These are phyloP conservation scores for Boletus pseudo-olivaceus DNA, from an alignment of 768 basidiomycete species.

Conservation along the genomic window DNA sequence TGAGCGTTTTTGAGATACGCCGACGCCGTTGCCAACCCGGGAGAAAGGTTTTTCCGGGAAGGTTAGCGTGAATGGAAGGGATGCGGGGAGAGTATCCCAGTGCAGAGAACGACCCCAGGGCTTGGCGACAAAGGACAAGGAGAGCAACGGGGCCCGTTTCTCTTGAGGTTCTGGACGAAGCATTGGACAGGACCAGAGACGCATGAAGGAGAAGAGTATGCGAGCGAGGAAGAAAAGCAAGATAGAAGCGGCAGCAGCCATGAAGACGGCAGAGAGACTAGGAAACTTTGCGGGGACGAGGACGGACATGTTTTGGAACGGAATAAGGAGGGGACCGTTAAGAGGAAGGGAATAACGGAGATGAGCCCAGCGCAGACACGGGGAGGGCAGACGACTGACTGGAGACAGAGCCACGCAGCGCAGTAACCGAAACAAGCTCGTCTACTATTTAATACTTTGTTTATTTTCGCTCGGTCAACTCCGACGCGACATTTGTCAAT, in stretches of 20 bases:
- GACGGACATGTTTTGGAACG: constrained; percentile 24
- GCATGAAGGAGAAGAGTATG: constrained; percentile 25
- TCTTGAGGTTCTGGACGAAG: constrained; percentile 9
- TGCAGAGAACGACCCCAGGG: constrained; percentile 21
- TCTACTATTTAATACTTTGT: constrained; percentile 12
- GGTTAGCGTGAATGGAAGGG: constrained; percentile 26
- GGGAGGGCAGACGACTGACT: constrained; percentile 8
- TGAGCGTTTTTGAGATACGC: constrained; percentile 9
- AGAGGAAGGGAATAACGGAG: constrained; percentile 20
- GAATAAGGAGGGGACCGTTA: constrained; percentile 11
- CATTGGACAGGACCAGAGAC: constrained; percentile 26
- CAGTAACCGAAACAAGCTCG: constrained; percentile 1
- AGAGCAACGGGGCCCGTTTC: constrained; percentile 9
- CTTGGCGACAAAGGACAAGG: background rate
- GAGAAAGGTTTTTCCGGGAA: constrained; percentile 20
- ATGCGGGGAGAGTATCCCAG: constrained; percentile 27
- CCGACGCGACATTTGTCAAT: constrained; percentile 16
- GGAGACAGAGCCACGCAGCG: constrained; percentile 18
- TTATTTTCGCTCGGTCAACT: constrained; percentile 21
- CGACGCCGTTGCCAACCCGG: constrained; percentile 7
- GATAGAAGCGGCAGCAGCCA: constrained; percentile 28
- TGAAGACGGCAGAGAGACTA: constrained; percentile 28
- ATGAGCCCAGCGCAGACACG: constrained; percentile 22
- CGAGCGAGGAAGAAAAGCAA: constrained; percentile 31
- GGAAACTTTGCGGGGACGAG: constrained; percentile 31